A percentile compares a stretch with the other conserved stretches of the same genome.
phyloP scores from a whole-genome alignment of 2,329 filamentous ascomycete genomes.

The Hysterium pulicare region DNA sequence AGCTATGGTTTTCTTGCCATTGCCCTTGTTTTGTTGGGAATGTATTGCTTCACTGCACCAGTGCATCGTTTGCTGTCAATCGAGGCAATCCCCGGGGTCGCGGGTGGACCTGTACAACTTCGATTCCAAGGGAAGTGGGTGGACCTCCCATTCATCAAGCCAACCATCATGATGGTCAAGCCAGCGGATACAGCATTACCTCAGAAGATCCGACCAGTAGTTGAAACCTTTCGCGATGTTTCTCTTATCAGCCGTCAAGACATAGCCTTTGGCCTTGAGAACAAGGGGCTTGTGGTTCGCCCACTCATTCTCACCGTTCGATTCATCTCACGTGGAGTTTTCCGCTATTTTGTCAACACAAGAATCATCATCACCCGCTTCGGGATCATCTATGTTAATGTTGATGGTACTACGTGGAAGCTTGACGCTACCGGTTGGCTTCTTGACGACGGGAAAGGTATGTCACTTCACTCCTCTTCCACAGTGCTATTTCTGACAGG shows the following conservation, averaged over 20 bases:
- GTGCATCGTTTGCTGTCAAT: slow-evolving; percentile 27
- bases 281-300: neutral
- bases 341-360: neutral
- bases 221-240: slow-evolving; percentile 3
- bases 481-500: neutral
- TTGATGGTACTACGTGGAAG: neutral
- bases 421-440: slow-evolving; percentile 1
- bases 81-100: slow-evolving; percentile 27
- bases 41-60: slow-evolving; percentile 30
- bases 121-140: slow-evolving; percentile 24
- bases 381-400: slow-evolving; percentile 1
- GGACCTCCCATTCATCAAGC: slow-evolving; percentile 20
- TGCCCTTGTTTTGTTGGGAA: slow-evolving; percentile 25
- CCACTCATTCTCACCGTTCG: neutral
- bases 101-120: slow-evolving; percentile 27
- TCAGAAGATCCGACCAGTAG: slow-evolving; percentile 31
- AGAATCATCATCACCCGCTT: neutral
- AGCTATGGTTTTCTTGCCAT: slow-evolving; percentile 32
- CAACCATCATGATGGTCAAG: slow-evolving; percentile 26
- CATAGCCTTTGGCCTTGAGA: neutral
- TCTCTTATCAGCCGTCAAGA: neutral
- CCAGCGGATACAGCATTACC: slow-evolving; percentile 26
- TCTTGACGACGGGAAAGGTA: slow-evolving; percentile 5
- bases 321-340: neutral
- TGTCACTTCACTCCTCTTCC: neutral